Conservation (phyloP, 2,329 filamentous ascomycete species). For the Westerdykella sp. region DNA sequence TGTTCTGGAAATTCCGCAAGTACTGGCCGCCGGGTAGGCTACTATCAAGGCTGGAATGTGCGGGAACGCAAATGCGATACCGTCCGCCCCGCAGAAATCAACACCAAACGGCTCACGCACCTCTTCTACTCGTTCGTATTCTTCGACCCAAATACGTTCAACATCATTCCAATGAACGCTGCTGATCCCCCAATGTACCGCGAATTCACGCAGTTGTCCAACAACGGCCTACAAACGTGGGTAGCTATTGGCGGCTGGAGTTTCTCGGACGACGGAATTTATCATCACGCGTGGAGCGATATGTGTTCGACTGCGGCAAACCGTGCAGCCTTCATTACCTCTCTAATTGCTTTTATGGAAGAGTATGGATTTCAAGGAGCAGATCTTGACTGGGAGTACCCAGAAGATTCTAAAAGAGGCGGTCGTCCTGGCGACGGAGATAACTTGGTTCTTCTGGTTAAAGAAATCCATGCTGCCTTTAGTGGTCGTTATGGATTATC, state of each 20-base stretch:
- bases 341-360: slow-evolving; percentile 36
- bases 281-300: slow-evolving; percentile 21
- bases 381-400: slow-evolving; percentile 44
- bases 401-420: slow-evolving; percentile 28
- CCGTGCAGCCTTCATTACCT: slow-evolving; percentile 33
- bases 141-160: slow-evolving; percentile 18
- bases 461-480: slow-evolving; percentile 14
- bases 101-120: slow-evolving; percentile 29
- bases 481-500: slow-evolving; percentile 19
- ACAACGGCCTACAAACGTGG: slow-evolving; percentile 31
- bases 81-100: slow-evolving; percentile 29
- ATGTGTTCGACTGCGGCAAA: slow-evolving; percentile 22
- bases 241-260: slow-evolving; percentile 42
- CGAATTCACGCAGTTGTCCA: slow-evolving; percentile 30
- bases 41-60: slow-evolving; percentile 31
- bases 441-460: slow-evolving; percentile 17
- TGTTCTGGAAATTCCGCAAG: slow-evolving; percentile 19
- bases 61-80: slow-evolving; percentile 23
- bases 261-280: slow-evolving; percentile 35
- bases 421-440: slow-evolving; percentile 32
- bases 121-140: slow-evolving; percentile 27
- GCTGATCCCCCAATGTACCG: slow-evolving; percentile 17
- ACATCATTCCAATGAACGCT: slow-evolving; percentile 14
- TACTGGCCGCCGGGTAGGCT: slow-evolving; percentile 30
- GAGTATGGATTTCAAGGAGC: slow-evolving; percentile 41